Percentiles rank a stretch among this genome's conserved stretches.
These are phyloP conservation scores for Rhizophora mangle DNA, from an alignment of 345 rosid genomes.

Conservation along the genomic window DNA sequence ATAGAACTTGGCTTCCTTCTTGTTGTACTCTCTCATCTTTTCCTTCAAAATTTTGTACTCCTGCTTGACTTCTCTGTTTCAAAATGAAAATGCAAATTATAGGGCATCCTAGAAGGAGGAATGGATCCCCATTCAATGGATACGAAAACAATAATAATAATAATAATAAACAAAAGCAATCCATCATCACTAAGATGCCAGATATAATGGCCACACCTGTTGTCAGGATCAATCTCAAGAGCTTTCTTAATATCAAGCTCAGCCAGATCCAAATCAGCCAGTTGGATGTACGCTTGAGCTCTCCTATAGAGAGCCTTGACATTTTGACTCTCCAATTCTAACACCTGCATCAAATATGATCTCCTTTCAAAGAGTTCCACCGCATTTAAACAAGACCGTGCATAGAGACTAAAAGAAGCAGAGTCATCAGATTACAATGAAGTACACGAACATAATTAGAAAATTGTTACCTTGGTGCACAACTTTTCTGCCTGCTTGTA, in stretches of 20 bases:
- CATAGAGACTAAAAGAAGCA: too few species aligned
- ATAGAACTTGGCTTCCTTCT: slow-evolving; percentile 57
- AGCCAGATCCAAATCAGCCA: slow-evolving; percentile 71
- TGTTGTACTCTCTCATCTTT: slow-evolving; percentile 75
- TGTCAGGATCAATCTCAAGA: slow-evolving; percentile 77
- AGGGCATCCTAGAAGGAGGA: too few species aligned
- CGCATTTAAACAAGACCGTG: too few species aligned
- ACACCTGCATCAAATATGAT: slow-evolving; percentile 38
- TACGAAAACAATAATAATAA: rapidly evolving
- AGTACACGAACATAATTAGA: not conserved
- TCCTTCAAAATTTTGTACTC: slow-evolving; percentile 76
- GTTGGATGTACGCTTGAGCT: slow-evolving; percentile 68
- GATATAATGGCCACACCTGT: slow-evolving; percentile 37
- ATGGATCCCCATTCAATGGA: too few species aligned
- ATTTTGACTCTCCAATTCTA: slow-evolving; percentile 59
- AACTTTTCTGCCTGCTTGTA: slow-evolving; percentile 76
- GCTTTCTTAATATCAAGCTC: slow-evolving; percentile 80
- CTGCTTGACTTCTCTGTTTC: slow-evolving; percentile 72
- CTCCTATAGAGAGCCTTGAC: slow-evolving; percentile 82
- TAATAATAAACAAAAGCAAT: not conserved
- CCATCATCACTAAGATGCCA: not conserved
- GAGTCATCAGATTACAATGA: not conserved
- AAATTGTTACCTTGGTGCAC: slow-evolving; percentile 54
- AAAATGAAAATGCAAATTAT: too few species aligned
- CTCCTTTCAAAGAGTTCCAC: too few species aligned